Conservation (phyloP, 306 rosid species). For the Quercus glauca region DNA sequence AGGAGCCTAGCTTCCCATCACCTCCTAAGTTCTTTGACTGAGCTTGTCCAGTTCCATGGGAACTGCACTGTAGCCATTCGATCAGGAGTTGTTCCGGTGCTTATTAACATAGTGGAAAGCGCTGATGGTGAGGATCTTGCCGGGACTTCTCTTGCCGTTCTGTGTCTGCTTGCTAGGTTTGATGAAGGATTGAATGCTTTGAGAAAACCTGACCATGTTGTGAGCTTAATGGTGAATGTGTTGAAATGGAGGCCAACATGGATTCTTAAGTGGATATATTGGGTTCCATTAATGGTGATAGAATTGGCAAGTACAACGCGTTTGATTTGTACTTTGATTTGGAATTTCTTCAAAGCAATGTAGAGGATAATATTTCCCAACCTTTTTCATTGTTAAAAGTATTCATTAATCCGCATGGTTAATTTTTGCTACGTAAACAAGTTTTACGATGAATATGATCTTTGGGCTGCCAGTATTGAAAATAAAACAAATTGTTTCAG, state of each 20-base stretch:
- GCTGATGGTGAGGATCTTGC: conserved; percentile 43
- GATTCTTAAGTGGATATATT: conserved; percentile 24
- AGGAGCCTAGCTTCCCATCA: conserved; percentile 40
- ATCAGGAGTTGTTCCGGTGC: conserved; percentile 49
- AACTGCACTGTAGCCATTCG: conserved; percentile 76
- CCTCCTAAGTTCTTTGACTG: conserved; percentile 61
- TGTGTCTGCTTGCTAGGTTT: conserved; percentile 63
- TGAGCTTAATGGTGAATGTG: conserved; percentile 47
- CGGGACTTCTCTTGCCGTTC: conserved; percentile 55
- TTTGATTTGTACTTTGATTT: background rate
- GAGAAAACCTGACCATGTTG: conserved; percentile 40
- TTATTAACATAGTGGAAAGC: conserved; percentile 43
- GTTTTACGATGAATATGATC: background rate
- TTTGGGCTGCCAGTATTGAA: background rate
- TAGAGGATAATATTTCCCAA: background rate
- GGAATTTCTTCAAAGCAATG: background rate
- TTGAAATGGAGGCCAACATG: conserved; percentile 39
- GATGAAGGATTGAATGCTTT: conserved; percentile 66
- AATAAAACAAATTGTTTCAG: background rate
- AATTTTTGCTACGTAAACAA: background rate
- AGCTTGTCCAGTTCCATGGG: conserved; percentile 78
- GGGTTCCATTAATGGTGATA: conserved; percentile 9
- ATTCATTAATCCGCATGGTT: background rate
- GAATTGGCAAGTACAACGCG: background rate
- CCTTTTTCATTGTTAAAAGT: background rate